Percentiles rank a stretch among this genome's conserved stretches.
Evolutionary conservation across 352 stramenopile species (phyloP).

Genomic region (Pythium folliculosum): DNA sequence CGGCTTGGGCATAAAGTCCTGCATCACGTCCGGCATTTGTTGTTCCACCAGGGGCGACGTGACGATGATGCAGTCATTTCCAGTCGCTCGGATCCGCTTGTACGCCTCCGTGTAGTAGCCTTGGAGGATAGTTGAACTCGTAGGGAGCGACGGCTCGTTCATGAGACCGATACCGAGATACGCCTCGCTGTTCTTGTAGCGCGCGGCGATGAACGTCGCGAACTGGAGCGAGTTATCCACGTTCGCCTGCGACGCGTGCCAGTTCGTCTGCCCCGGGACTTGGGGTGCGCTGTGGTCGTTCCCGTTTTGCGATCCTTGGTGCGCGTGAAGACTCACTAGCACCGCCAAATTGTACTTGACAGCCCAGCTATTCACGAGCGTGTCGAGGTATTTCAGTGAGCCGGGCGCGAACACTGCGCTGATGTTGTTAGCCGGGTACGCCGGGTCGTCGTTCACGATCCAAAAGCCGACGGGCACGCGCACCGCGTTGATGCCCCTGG

Average conservation of each 20-base stretch:
- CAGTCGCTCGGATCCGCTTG: constrained; percentile 31
- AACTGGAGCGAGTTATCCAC: constrained; percentile 43
- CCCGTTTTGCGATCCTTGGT: constrained; percentile 60
- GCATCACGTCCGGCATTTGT: too few relatives aligned
- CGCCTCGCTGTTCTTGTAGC: constrained; percentile 44
- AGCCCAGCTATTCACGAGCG: constrained; percentile 51
- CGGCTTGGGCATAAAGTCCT: too few relatives aligned
- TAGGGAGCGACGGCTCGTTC: constrained; percentile 44
- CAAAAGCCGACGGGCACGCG: constrained; percentile 35
- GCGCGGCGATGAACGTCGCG: constrained; percentile 36
- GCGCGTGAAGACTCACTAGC: constrained; percentile 54
- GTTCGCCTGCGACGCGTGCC: constrained; percentile 35
- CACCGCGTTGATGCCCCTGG: constrained; percentile 27
- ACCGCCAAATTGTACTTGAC: constrained; percentile 56
- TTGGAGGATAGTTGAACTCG: constrained; percentile 23
- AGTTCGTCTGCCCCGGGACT: constrained; percentile 12
- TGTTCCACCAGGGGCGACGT: constrained; percentile 27
- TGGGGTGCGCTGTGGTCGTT: constrained; percentile 47
- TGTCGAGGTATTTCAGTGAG: constrained; percentile 51
- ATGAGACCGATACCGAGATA: constrained; percentile 57
- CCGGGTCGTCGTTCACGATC: constrained; percentile 22
- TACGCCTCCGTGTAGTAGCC: constrained; percentile 53
- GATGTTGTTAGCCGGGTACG: neutral
- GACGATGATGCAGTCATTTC: constrained; percentile 34
- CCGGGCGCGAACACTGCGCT: constrained; percentile 24